phyloP scores from a whole-genome alignment of 768 basidiomycete species.

The Pseudohyphozyma bogoriensis region DNA sequence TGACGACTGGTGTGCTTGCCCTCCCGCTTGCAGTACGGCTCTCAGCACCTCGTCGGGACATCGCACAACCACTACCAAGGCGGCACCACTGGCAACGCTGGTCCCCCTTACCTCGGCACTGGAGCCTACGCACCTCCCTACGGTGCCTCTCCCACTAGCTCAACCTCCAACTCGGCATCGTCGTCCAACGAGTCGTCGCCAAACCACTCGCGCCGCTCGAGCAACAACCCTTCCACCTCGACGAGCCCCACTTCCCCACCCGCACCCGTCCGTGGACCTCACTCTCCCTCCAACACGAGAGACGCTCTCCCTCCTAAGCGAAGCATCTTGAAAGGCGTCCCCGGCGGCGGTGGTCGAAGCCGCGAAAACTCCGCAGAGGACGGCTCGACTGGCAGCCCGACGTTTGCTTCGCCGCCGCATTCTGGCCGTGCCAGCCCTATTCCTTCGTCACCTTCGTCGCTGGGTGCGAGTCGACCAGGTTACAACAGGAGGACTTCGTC shows the following conservation, averaged over 20 bases:
- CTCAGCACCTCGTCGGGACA: conserved; percentile 24
- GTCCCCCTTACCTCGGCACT: conserved; percentile 14
- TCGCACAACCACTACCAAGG: conserved; percentile 22
- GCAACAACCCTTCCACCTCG: too few relatives aligned
- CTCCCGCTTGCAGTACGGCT: too few relatives aligned
- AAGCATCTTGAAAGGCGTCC: conserved; percentile 12
- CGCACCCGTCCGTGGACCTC: too few relatives aligned
- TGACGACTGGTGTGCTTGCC: too few relatives aligned
- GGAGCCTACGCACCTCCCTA: conserved; percentile 12
- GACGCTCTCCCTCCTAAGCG: conserved; percentile 12
- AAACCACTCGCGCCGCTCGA: conserved; percentile 6
- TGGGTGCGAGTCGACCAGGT: not conserved
- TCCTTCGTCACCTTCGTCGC: not conserved
- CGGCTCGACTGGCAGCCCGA: too few relatives aligned
- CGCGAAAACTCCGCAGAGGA: conserved; percentile 17
- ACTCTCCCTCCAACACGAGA: too few relatives aligned
- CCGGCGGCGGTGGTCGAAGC: not conserved
- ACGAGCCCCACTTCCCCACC: too few relatives aligned
- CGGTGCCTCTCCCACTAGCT: not conserved
- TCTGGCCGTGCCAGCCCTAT: conserved; percentile 3
- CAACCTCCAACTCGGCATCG: conserved; percentile 4
- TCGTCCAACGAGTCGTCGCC: conserved; percentile 1
- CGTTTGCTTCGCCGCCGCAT: too few relatives aligned
- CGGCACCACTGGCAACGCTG: not conserved
- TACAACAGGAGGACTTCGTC: too few relatives aligned